A percentile compares a stretch with the other conserved stretches of the same genome.
Evolutionary conservation across 2,329 filamentous ascomycete genomes (phyloP).

Genomic region (Lasiodiplodia hormozganensis): DNA sequence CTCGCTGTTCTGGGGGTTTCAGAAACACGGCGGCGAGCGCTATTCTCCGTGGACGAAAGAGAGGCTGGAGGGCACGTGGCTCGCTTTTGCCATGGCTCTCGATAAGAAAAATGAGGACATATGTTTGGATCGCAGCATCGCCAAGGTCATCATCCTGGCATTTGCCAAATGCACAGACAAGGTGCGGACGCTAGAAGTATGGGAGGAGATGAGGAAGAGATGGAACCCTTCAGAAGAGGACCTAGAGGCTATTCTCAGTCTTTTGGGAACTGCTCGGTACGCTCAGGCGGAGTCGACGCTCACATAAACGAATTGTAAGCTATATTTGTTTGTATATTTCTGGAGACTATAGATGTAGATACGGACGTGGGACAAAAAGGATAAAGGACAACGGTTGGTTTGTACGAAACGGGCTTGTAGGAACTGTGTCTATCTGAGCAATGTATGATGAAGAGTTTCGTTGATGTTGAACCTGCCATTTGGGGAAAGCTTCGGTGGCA

Average conservation of each 20-base stretch:
- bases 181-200: slow-evolving; percentile 63
- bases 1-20: slow-evolving; percentile 83
- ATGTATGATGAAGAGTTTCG: neutral
- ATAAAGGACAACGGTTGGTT: neutral
- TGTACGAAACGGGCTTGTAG: neutral
- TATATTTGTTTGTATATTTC: neutral
- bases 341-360: slow-evolving; percentile 13
- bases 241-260: slow-evolving; percentile 34
- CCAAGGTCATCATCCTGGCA: slow-evolving; percentile 67
- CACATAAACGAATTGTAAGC: neutral
- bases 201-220: slow-evolving; percentile 50
- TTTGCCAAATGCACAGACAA: slow-evolving; percentile 66
- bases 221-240: slow-evolving; percentile 49
- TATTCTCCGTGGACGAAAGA: slow-evolving; percentile 74
- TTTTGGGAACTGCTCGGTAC: neutral
- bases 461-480: slow-evolving; percentile 9
- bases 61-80: slow-evolving; percentile 72
- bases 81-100: slow-evolving; percentile 57
- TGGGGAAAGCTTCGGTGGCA: slow-evolving; percentile 22
- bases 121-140: slow-evolving; percentile 57
- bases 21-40: slow-evolving; percentile 69
- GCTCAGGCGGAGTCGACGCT: neutral
- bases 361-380: neutral
- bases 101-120: slow-evolving; percentile 37
- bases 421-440: neutral